These are phyloP conservation scores for Collariella sp. DNA, from an alignment of 495 filamentous ascomycete genomes.

Conservation along the genomic window DNA sequence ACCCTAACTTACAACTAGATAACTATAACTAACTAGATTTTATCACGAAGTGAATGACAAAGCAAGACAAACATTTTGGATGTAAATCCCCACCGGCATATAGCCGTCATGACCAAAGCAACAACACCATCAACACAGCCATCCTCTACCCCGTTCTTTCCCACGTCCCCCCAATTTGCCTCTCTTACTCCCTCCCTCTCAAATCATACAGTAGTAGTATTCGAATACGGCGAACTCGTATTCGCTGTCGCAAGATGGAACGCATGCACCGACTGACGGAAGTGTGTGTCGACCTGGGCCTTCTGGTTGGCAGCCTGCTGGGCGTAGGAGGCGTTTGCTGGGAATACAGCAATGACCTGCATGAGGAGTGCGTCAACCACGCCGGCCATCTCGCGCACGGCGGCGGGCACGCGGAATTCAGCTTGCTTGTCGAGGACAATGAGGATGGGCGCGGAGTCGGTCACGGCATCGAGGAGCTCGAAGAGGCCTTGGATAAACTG, in stretches of 20 bases:
- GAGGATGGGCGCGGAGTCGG: slow-evolving; percentile 9
- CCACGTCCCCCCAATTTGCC: no score
- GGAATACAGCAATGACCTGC: slow-evolving; percentile 18
- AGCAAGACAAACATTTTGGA: no score
- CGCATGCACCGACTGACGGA: slow-evolving; percentile 14
- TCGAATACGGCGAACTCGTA: slow-evolving; percentile 17
- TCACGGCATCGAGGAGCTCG: slow-evolving; percentile 16
- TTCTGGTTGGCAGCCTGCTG: slow-evolving; percentile 19
- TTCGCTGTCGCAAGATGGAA: slow-evolving; percentile 20
- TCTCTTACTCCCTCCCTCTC: no score
- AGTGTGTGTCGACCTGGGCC: slow-evolving; percentile 18
- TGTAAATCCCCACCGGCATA: no score
- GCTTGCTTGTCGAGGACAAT: slow-evolving; percentile 19
- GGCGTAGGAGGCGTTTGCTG: slow-evolving; percentile 10
- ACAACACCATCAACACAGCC: no score
- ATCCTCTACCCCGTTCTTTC: no score
- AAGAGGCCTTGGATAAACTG: slow-evolving; percentile 20
- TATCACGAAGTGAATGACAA: no score
- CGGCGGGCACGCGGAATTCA: slow-evolving; percentile 17
- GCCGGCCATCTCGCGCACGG: slow-evolving; percentile 12
- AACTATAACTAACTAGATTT: no score
- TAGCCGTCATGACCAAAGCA: no score
- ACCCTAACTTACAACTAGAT: no score
- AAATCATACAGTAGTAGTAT: slow-evolving; percentile 11
- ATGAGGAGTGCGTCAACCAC: slow-evolving; percentile 14